Conservation (phyloP, 495 filamentous ascomycete genomes). For the Amniculicola lignicola region DNA sequence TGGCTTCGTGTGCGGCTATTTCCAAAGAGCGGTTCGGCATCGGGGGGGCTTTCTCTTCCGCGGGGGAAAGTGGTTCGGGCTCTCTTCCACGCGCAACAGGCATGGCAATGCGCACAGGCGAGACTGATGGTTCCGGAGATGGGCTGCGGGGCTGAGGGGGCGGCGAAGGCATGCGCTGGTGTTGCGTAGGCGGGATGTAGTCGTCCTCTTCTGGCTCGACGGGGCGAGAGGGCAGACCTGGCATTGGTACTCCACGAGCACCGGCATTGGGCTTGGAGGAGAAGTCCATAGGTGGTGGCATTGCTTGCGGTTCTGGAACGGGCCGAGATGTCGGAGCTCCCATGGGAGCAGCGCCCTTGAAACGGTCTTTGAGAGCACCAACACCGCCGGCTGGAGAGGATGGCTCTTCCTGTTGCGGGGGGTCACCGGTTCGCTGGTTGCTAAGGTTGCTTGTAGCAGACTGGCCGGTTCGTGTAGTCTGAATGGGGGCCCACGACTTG, state of each 20-base stretch:
- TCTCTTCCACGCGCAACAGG: constrained; percentile 67
- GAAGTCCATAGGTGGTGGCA: constrained; percentile 60
- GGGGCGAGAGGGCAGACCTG: constrained; percentile 65
- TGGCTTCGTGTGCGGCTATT: constrained; percentile 58
- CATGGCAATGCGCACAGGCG: constrained; percentile 83
- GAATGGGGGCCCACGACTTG: constrained; percentile 82
- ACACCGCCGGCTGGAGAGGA: constrained; percentile 58
- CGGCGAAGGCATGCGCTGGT: constrained; percentile 55
- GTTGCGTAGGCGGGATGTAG: constrained; percentile 50
- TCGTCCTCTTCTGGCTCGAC: constrained; percentile 53
- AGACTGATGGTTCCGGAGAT: constrained; percentile 56
- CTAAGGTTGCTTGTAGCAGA: constrained; percentile 56
- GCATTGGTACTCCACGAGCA: constrained; percentile 64
- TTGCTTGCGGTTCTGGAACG: constrained; percentile 46
- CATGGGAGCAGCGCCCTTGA: constrained; percentile 67
- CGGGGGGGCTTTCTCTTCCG: constrained; percentile 53
- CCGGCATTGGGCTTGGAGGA: constrained; percentile 59
- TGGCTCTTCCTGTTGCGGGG: constrained; percentile 49
- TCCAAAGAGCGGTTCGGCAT: constrained; percentile 59
- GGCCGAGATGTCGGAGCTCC: constrained; percentile 52
- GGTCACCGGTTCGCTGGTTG: constrained; percentile 57
- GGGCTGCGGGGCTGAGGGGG: constrained; percentile 58
- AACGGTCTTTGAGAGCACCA: constrained; percentile 69
- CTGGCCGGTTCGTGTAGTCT: constrained; percentile 65
- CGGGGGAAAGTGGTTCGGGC: constrained; percentile 52